These are phyloP conservation scores for Medicago arabica DNA, from an alignment of 306 rosid species.

Conservation along the genomic window DNA sequence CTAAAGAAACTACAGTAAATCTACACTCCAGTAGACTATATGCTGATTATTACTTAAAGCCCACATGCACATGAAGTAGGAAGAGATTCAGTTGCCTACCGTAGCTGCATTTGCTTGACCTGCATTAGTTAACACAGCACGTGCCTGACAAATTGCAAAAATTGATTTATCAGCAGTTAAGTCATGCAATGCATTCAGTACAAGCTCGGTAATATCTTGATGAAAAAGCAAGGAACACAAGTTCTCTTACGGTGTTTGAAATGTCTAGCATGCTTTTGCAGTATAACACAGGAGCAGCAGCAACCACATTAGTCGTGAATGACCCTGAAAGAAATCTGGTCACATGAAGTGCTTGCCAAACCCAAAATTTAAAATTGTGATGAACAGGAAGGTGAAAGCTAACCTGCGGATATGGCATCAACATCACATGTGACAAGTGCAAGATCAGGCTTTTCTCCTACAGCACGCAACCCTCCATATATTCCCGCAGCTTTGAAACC, in stretches of 20 bases:
- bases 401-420: slow-evolving; percentile 91
- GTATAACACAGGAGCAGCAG: slow-evolving; percentile 96
- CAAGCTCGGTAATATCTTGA: slow-evolving; percentile 17
- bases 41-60: slow-evolving; percentile 4
- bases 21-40: slow-evolving; percentile 26
- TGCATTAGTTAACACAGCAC: slow-evolving; percentile 90
- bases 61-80: slow-evolving; percentile 19
- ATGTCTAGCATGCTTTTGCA: slow-evolving; percentile 59
- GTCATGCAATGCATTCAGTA: slow-evolving; percentile 14
- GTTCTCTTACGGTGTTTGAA: slow-evolving; percentile 62
- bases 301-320: slow-evolving; percentile 92
- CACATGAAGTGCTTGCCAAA: slow-evolving; percentile 25
- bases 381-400: slow-evolving; percentile 28
- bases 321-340: slow-evolving; percentile 58
- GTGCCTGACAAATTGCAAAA: slow-evolving; percentile 66
- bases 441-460: slow-evolving; percentile 85
- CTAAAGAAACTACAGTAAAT: slow-evolving; percentile 2
- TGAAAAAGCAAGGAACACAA: slow-evolving; percentile 13
- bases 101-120: slow-evolving; percentile 99
- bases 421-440: slow-evolving; percentile 94
- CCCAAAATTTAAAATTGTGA: background rate
- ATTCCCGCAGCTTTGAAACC: slow-evolving; percentile 92
- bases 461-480: slow-evolving; percentile 84
- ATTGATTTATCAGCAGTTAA: slow-evolving; percentile 34
- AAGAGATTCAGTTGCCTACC: slow-evolving; percentile 47